These are phyloP conservation scores for Marchantia polymorpha DNA, from an alignment of 225 moss, liverwort and hornwort species.

Conservation along the genomic window DNA sequence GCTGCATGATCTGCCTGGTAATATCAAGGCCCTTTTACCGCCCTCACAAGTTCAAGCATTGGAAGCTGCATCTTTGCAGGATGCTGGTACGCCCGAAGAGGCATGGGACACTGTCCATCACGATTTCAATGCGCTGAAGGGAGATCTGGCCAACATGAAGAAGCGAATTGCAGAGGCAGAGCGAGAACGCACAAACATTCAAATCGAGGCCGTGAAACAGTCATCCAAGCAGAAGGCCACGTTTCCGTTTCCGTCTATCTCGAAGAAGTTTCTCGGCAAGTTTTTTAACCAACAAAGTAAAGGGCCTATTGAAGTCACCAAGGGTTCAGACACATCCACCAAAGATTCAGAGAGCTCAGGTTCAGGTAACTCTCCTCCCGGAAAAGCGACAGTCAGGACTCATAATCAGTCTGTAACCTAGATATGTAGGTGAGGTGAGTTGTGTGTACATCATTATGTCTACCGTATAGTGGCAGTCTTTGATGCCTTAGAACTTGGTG, in stretches of 20 bases:
- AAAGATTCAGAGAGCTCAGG: slow-evolving; percentile 41
- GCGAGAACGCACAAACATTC: slow-evolving; percentile 45
- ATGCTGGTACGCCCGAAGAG: slow-evolving; percentile 54
- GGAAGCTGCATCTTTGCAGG: slow-evolving; percentile 39
- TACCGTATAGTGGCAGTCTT: neutral
- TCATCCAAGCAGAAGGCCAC: slow-evolving; percentile 47
- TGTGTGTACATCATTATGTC: neutral
- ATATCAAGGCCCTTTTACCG: slow-evolving; percentile 63
- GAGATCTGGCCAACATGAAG: slow-evolving; percentile 73
- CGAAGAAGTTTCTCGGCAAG: slow-evolving; percentile 42
- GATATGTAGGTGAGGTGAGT: neutral
- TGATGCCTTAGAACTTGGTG: neutral
- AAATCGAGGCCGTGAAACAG: slow-evolving; percentile 43
- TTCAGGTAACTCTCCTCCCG: slow-evolving; percentile 33
- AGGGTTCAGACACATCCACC: slow-evolving; percentile 37
- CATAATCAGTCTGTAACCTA: slow-evolving; percentile 27
- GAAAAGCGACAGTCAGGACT: slow-evolving; percentile 26
- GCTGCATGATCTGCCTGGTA: slow-evolving; percentile 58
- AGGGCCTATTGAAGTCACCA: slow-evolving; percentile 24
- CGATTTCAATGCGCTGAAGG: slow-evolving; percentile 64
- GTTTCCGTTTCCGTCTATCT: slow-evolving; percentile 40
- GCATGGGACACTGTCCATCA: slow-evolving; percentile 70
- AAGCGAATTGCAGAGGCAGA: slow-evolving; percentile 66
- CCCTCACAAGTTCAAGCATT: slow-evolving; percentile 38
- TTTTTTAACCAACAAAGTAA: slow-evolving; percentile 33